Conservation (phyloP, 768 basidiomycete species). For the Termitomyces eurrhizus region DNA sequence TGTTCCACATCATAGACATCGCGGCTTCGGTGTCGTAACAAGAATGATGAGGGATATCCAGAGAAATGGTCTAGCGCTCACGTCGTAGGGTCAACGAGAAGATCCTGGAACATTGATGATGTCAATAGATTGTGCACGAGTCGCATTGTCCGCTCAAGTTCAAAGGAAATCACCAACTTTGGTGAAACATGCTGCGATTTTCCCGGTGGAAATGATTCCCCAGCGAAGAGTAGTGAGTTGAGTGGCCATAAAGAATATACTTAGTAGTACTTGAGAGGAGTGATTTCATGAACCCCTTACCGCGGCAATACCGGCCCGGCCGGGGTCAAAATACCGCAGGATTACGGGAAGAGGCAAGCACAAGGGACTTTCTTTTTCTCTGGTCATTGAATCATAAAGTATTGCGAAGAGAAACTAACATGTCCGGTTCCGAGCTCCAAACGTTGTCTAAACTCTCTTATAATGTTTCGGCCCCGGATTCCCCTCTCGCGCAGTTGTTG, state of each 20-base stretch:
- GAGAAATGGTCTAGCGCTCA: slow-evolving; percentile 12
- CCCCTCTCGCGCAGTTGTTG: slow-evolving; percentile 30
- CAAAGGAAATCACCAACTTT: slow-evolving; percentile 37
- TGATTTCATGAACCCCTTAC: neutral
- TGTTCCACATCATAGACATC: slow-evolving; percentile 62
- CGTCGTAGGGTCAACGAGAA: slow-evolving; percentile 74
- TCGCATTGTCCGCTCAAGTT: neutral
- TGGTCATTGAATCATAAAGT: neutral
- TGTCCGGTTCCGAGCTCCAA: slow-evolving; percentile 25
- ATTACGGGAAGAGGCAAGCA: too few relatives aligned
- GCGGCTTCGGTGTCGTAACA: slow-evolving; percentile 42
- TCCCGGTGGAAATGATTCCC: slow-evolving; percentile 86
- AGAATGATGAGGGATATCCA: neutral
- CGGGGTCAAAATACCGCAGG: neutral
- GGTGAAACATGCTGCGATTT: slow-evolving; percentile 64
- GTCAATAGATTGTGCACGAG: neutral
- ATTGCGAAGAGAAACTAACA: neutral
- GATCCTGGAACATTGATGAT: slow-evolving; percentile 46
- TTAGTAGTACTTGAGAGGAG: neutral
- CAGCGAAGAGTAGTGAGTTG: slow-evolving; percentile 55
- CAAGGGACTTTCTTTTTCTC: too few relatives aligned
- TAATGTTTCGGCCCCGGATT: slow-evolving; percentile 27
- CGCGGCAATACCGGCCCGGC: slow-evolving; percentile 3
- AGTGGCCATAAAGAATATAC: slow-evolving; percentile 22
- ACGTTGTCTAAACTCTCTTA: slow-evolving; percentile 27